phyloP scores from a whole-genome alignment of 192 early-diverging fungal species.

The Podila epigama region DNA sequence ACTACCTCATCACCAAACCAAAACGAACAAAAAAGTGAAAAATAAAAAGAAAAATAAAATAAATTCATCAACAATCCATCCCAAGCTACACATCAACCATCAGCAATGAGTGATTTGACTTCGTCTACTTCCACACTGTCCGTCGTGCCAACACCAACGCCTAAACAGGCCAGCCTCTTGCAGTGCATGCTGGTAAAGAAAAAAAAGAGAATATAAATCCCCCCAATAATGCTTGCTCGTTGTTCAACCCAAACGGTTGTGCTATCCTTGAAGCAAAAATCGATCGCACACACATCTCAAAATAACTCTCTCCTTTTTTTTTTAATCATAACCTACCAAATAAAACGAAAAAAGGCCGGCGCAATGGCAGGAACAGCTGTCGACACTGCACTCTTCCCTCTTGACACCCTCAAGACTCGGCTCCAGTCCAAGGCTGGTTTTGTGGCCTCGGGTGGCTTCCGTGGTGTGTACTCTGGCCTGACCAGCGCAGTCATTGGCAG shows the following conservation, averaged over 20 bases:
- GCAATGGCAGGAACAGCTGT: constrained; percentile 92
- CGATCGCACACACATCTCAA: background rate
- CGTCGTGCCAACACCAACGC: constrained; percentile 11
- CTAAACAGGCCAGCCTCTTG: constrained; percentile 27
- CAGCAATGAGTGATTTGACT: constrained; percentile 36
- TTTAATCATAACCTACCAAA: background rate
- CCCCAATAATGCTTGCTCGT: too few species aligned
- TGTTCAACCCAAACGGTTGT: too few species aligned
- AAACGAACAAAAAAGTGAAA: background rate
- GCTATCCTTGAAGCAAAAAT: background rate
- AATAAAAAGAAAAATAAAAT: too few species aligned
- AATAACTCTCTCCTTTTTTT: background rate
- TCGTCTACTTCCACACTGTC: constrained; percentile 23
- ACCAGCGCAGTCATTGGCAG: constrained; percentile 92
- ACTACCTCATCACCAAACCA: background rate
- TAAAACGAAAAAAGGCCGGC: constrained; percentile 64
- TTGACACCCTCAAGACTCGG: constrained; percentile 98
- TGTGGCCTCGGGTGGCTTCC: constrained; percentile 83
- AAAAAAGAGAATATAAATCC: background rate
- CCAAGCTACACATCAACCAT: background rate
- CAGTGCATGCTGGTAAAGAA: constrained; percentile 38
- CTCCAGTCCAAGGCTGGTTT: constrained; percentile 90
- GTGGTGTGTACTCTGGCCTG: constrained; percentile 90
- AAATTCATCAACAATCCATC: background rate
- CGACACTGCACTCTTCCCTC: constrained; percentile 91